Percentiles rank a stretch among this genome's conserved stretches.
phyloP scores from a whole-genome alignment of 2,329 filamentous ascomycete species.

The Didymella exigua region DNA sequence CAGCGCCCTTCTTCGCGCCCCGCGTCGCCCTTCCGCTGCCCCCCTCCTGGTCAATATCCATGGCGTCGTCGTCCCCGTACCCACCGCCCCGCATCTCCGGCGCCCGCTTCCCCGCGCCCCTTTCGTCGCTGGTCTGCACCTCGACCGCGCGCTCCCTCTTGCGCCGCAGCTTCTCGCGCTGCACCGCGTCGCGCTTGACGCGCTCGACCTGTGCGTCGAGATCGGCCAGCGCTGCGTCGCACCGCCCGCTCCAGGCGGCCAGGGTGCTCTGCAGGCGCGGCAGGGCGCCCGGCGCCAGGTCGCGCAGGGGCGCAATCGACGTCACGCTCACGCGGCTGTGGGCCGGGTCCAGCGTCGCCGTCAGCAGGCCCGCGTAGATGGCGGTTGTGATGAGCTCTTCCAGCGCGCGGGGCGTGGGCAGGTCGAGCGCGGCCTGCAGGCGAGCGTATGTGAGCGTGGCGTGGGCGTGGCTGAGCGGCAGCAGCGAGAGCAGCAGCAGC shows the following conservation, averaged over 20 bases:
- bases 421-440: constrained; percentile 69
- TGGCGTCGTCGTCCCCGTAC: constrained; percentile 40
- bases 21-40: constrained; percentile 31
- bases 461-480: constrained; percentile 76
- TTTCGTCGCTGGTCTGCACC: constrained; percentile 36
- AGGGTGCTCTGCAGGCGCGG: constrained; percentile 71
- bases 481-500: constrained; percentile 86
- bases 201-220: constrained; percentile 75
- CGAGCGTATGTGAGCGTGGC: constrained; percentile 70
- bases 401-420: constrained; percentile 71
- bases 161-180: constrained; percentile 50
- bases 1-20: constrained; percentile 39
- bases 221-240: constrained; percentile 72
- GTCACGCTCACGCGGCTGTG: constrained; percentile 76
- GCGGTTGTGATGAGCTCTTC: constrained; percentile 86
- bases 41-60: constrained; percentile 48
- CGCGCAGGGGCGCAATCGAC: constrained; percentile 82
- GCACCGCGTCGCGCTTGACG: constrained; percentile 60
- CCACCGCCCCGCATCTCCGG: constrained; percentile 12
- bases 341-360: constrained; percentile 81
- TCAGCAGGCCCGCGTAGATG: constrained; percentile 83
- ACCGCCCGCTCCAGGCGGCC: constrained; percentile 77
- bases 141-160: constrained; percentile 51
- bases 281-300: constrained; percentile 76
- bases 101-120: constrained; percentile 32